Base-by-base conservation (phyloP, 257 asterid species). In the Jacaranda copaia region DNA sequence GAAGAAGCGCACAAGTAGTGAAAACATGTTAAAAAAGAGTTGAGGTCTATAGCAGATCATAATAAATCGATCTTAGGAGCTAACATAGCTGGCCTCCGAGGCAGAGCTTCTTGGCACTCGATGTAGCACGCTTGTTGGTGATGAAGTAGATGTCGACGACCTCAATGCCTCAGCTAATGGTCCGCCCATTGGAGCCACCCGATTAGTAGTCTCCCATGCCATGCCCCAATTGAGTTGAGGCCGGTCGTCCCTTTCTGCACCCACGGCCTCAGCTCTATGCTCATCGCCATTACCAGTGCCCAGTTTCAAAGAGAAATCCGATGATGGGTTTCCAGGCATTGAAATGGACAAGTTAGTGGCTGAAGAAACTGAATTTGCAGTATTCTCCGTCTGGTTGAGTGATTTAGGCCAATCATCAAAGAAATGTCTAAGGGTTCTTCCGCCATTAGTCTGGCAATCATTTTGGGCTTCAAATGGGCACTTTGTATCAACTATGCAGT, bases 101-200 rank as follows among this genome's bases (percentile, higher is more conserved):
- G 83, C 55, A 0, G 75, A 76, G 48, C 72, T 82, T 35, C 83
- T 77, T 13, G 84, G 79, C 77, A 84, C 20, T 3, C 81, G 91
- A 77, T 84, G 88, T 55, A 90, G 83, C 65, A 89, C 93, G 19
- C 97, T 93, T 0, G 93, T 91, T 4, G 97, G 97, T 3, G 94
- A 91, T 0, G 98, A 83, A 20, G 75, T 83, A 35, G 96, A 78
- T 15, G 71, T 72, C 0, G 97, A 87, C 1, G 96, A 89, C 56
- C 96, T 78, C 81, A 93, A 52, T 0, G 95, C 98, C 88, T 93
- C 98, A 0, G 95, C 98, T 35, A 93, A 82, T 8, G 98, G 97
- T n/a, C 96, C 97, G 0, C 93, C 92, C 92, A 89, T 81, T 5
- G 94, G 80, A 25, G 87, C 83, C 45, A 65, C 85, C 39, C 82